phyloP scores from a whole-genome alignment of 768 basidiomycete species.

The Strobilomyces dryophilus region DNA sequence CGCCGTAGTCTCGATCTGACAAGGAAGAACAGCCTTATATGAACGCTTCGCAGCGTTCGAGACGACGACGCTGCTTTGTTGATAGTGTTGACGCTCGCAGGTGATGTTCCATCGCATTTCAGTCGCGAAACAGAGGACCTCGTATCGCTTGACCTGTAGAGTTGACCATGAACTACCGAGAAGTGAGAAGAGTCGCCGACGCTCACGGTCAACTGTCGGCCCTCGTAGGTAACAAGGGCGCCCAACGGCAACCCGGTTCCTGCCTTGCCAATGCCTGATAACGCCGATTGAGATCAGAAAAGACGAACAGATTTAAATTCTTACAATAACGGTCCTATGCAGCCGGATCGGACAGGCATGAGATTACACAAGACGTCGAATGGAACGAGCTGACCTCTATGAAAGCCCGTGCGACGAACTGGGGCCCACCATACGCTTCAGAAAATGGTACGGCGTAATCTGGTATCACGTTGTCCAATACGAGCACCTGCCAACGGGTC shows the following conservation, averaged over 20 bases:
- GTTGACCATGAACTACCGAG: neutral
- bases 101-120: slow-evolving; percentile 23
- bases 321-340: slow-evolving; percentile 25
- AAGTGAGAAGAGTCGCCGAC: neutral
- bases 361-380: neutral
- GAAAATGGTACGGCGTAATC: slow-evolving; percentile 27
- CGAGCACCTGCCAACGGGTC: slow-evolving; percentile 15
- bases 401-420: slow-evolving; percentile 26
- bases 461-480: slow-evolving; percentile 26
- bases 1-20: too few relatives aligned
- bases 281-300: neutral
- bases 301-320: neutral
- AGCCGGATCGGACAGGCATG: neutral
- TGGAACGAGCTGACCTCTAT: slow-evolving; percentile 15
- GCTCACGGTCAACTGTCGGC: slow-evolving; percentile 24
- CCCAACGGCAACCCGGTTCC: slow-evolving; percentile 25
- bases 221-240: slow-evolving; percentile 21
- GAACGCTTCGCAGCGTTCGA: slow-evolving; percentile 1
- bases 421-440: slow-evolving; percentile 23
- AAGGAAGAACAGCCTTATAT: neutral
- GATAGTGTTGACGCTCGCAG: neutral
- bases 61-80: slow-evolving; percentile 20
- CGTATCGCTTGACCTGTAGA: slow-evolving; percentile 24
- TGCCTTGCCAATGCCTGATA: slow-evolving; percentile 23
- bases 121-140: slow-evolving; percentile 28